Percentiles rank a stretch among this genome's conserved stretches.
Conservation (phyloP, 768 basidiomycete genomes). For the Phylloporus sp. region DNA sequence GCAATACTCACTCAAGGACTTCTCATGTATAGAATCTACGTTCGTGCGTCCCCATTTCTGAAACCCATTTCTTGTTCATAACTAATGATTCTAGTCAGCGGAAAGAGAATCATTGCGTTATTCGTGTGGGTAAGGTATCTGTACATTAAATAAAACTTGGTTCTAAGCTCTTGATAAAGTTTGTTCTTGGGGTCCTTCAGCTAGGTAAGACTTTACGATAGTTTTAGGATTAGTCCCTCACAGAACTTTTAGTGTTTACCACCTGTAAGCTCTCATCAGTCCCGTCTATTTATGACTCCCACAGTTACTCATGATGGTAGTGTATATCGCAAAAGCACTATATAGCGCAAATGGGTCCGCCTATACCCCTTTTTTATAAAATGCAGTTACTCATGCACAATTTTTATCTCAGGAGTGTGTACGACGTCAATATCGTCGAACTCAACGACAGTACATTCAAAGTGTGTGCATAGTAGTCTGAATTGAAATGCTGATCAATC, state of each 20-base stretch:
- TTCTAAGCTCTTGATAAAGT: neutral
- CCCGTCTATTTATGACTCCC: neutral
- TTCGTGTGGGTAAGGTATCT: neutral
- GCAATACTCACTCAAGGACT: neutral
- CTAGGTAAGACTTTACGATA: neutral
- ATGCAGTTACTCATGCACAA: neutral
- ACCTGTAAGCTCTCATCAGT: neutral
- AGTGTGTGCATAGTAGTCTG: neutral
- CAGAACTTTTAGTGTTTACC: neutral
- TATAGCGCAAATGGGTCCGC: neutral
- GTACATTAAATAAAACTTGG: too few species aligned
- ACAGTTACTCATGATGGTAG: neutral
- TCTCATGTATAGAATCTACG: conserved; percentile 1
- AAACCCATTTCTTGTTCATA: too few species aligned
- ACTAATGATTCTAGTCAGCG: neutral
- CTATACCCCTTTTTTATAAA: too few species aligned
- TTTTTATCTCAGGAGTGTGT: neutral
- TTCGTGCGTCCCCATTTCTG: neutral
- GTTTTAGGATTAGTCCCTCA: neutral
- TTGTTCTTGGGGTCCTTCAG: neutral
- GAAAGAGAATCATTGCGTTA: neutral
- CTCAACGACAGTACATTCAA: neutral
- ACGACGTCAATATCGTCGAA: neutral
- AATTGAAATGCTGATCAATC: neutral
- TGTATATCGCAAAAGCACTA: neutral